phyloP scores from a whole-genome alignment of 345 rosid genomes.

The Ailanthus altissimus region DNA sequence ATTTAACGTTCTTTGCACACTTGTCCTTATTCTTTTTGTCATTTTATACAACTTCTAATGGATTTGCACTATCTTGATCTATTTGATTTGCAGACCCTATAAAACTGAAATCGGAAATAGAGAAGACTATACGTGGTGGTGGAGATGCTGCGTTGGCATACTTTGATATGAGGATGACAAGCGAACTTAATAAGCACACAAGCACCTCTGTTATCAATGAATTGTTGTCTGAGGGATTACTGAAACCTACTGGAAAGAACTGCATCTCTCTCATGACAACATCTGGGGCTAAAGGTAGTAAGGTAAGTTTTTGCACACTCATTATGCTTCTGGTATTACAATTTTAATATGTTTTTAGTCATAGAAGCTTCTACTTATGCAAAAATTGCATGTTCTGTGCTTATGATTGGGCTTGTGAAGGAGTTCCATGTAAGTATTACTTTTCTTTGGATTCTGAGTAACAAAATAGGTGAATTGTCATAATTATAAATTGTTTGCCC shows the following conservation, averaged over 20 bases:
- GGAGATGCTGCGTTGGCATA: slow-evolving; percentile 79
- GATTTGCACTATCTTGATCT: slow-evolving; percentile 18
- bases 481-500: background rate
- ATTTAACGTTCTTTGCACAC: background rate
- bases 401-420: background rate
- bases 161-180: slow-evolving; percentile 74
- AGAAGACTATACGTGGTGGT: slow-evolving; percentile 66
- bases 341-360: background rate
- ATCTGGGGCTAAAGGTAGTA: slow-evolving; percentile 98
- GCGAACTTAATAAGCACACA: slow-evolving; percentile 71
- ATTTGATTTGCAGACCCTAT: slow-evolving; percentile 51
- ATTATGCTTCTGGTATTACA: background rate
- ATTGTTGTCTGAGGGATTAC: slow-evolving; percentile 75
- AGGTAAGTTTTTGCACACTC: slow-evolving; percentile 54
- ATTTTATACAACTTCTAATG: background rate
- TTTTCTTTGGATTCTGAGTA: background rate
- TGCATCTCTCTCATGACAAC: slow-evolving; percentile 97
- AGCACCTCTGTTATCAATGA: slow-evolving; percentile 67
- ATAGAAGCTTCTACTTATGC: background rate
- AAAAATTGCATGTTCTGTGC: background rate
- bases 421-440: background rate
- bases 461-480: background rate
- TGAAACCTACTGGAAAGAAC: slow-evolving; percentile 80
- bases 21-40: background rate
- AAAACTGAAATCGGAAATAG: slow-evolving; percentile 63